Evolutionary conservation across 1,139 yeast species (phyloP), one percentile per base, ranked within the genome.

Genomic region (Maudiozyma humilis): DNA sequence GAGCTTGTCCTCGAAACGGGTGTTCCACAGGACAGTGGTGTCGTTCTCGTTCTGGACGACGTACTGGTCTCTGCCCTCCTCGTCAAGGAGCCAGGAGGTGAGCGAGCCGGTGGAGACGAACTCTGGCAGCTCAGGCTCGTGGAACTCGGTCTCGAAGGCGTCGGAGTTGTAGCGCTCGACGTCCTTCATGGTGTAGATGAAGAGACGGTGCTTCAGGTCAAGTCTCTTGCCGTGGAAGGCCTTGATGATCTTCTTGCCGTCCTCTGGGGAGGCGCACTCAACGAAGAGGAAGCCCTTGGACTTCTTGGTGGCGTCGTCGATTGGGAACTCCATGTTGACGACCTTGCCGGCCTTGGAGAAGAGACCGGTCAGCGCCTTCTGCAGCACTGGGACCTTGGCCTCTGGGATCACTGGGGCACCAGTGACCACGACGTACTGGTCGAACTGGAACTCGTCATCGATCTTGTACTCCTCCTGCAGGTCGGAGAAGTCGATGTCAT

Each of bases 341-440:
- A 67, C 69, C 36, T 60, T 60, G 43, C 83, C 83, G 36, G 84
- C 91, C 49, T 78, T 73, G 47, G 78, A 69, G 61, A 91, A 82
- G 47, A 86, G 73, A 69, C 89, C 91, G 58, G 76, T 78, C 59
- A 93, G 75, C 43, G 93, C 97, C 63, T 86, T 89, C 57, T 81
- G 76, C 62, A 93, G 76, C 44, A 85, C 80, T 40, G 88, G 85
- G 37, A 81, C 86, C 68, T 93, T 93, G 45, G 87, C 66, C 61
- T 83, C 95, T 45, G 96, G 96, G 19, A 95, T 95, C 51, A 87
- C 72, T 52, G 99, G 99, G 5, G 95, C 91, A 40, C 98, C 98
- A 64, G 88, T 97, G 43, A 88, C 83, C 25, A 91, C 86, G 47
- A 91, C 79, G 62, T 79, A 89, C 59, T 77, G 78, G 59, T 87